Evolutionary conservation across 208 protist genomes (phyloP).

Genomic region (Wallacemonas sp.): DNA sequence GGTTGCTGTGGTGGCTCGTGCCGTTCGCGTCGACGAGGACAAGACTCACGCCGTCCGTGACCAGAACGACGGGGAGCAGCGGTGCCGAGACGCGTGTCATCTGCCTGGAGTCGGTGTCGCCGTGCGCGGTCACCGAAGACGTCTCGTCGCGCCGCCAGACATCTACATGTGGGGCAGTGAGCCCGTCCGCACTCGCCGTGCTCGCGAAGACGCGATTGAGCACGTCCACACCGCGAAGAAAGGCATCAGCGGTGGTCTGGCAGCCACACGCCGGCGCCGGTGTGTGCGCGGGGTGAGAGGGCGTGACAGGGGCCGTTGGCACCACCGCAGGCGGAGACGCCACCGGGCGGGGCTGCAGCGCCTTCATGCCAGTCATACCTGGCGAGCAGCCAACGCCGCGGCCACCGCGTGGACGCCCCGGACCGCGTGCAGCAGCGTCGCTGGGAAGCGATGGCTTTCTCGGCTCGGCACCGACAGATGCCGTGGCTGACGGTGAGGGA

Average conservation of each 20-base stretch:
- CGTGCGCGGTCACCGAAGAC: constrained; percentile 1
- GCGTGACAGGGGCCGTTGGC: not conserved
- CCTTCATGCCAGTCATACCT: not conserved
- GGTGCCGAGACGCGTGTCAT: not conserved
- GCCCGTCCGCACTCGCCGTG: not conserved
- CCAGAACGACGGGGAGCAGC: constrained; percentile 15
- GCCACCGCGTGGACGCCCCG: too few species aligned
- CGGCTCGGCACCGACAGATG: not conserved
- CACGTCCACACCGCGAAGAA: constrained; percentile 20
- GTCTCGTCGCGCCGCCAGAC: constrained; percentile 10
- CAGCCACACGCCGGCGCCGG: not conserved
- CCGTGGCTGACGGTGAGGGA: not conserved
- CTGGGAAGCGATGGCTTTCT: not conserved
- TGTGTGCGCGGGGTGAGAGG: not conserved
- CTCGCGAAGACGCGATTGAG: constrained; percentile 20
- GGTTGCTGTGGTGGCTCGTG: constrained; percentile 39
- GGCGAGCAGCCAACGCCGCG: not conserved
- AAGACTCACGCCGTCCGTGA: constrained; percentile 23
- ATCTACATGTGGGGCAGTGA: not conserved
- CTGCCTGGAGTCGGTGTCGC: constrained; percentile 7
- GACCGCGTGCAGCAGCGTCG: too few species aligned
- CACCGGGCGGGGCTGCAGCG: not conserved
- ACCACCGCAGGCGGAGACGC: not conserved
- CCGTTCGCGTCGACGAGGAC: constrained; percentile 35
- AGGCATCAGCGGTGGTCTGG: not conserved